phyloP scores from a whole-genome alignment of 805 yeast species.

The Wickerhamomyces kurtzmanii region DNA sequence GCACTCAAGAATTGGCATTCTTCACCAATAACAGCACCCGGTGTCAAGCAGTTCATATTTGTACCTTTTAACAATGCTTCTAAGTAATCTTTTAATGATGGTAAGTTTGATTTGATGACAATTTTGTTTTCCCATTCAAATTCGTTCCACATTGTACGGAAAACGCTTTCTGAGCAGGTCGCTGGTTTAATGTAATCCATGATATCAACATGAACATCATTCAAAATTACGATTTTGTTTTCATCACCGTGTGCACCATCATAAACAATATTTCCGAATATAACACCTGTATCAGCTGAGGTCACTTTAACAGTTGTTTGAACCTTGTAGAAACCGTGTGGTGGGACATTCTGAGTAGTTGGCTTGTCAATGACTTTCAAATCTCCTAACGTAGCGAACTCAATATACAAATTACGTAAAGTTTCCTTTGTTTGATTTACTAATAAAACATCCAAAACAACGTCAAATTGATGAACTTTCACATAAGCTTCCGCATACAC shows the following conservation, averaged over 20 bases:
- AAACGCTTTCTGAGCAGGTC: conserved; percentile 76
- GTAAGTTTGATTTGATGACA: conserved; percentile 63
- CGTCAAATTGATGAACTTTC: conserved; percentile 94
- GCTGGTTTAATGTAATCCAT: conserved; percentile 98
- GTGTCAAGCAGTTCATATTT: conserved; percentile 89
- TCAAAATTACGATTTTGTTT: conserved; percentile 80
- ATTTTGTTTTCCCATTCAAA: conserved; percentile 99
- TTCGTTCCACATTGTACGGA: conserved; percentile 98
- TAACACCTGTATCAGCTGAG: conserved; percentile 96
- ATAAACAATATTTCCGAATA: conserved; percentile 93
- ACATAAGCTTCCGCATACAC: conserved; percentile 97
- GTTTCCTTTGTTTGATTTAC: conserved; percentile 94
- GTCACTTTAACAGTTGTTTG: conserved; percentile 90
- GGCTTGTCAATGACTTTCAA: conserved; percentile 91
- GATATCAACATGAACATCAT: conserved; percentile 91
- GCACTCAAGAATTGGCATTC: conserved; percentile 92
- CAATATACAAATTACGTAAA: conserved; percentile 82
- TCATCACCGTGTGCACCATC: conserved; percentile 94
- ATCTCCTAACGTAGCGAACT: conserved; percentile 94
- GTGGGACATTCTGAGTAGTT: conserved; percentile 81
- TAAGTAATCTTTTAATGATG: conserved; percentile 67
- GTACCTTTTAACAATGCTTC: conserved; percentile 72
- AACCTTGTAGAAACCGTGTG: conserved; percentile 92
- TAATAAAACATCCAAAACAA: conserved; percentile 82
- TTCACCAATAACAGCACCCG: conserved; percentile 83